These are phyloP conservation scores for Boletus rubropictus DNA, from an alignment of 768 basidiomycete genomes.

Conservation along the genomic window DNA sequence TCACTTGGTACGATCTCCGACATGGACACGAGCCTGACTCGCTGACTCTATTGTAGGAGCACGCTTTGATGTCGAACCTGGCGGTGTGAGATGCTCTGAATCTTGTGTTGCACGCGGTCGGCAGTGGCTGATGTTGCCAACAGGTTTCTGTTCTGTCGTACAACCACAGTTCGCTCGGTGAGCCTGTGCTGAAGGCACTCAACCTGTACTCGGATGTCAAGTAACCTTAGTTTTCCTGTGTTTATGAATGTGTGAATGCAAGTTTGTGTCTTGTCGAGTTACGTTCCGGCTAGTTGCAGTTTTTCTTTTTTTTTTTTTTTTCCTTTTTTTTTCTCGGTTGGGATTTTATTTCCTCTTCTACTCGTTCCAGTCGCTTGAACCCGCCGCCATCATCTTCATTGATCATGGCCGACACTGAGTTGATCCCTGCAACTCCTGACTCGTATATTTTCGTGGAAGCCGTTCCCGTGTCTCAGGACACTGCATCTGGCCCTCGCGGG, in stretches of 20 bases:
- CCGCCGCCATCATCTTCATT: constrained; percentile 17
- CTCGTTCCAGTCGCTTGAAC: constrained; percentile 3
- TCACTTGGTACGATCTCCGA: constrained; percentile 39
- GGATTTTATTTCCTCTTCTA: constrained; percentile 9
- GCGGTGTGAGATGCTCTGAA: constrained; percentile 48
- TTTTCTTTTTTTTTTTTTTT: constrained; percentile 11
- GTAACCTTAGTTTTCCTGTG: constrained; percentile 19
- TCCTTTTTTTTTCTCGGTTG: constrained; percentile 1
- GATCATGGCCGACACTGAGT: constrained; percentile 37
- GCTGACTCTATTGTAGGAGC: constrained; percentile 42
- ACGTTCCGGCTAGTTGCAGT: constrained; percentile 10
- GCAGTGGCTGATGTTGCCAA: constrained; percentile 7
- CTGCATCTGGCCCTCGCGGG: constrained; percentile 24
- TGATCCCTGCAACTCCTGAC: constrained; percentile 18
- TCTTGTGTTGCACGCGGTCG: background rate
- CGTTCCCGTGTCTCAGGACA: constrained; percentile 17
- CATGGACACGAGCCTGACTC: background rate
- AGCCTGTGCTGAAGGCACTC: constrained; percentile 71
- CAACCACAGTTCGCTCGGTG: constrained; percentile 72
- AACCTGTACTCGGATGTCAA: constrained; percentile 54
- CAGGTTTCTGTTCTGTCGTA: constrained; percentile 79
- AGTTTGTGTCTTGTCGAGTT: constrained; percentile 5
- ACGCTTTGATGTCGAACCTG: constrained; percentile 81
- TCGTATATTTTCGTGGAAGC: constrained; percentile 19
- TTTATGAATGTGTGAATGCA: constrained; percentile 19